These are phyloP conservation scores for Phialophora expanda DNA, from an alignment of 2,329 filamentous ascomycete genomes.

Conservation along the genomic window DNA sequence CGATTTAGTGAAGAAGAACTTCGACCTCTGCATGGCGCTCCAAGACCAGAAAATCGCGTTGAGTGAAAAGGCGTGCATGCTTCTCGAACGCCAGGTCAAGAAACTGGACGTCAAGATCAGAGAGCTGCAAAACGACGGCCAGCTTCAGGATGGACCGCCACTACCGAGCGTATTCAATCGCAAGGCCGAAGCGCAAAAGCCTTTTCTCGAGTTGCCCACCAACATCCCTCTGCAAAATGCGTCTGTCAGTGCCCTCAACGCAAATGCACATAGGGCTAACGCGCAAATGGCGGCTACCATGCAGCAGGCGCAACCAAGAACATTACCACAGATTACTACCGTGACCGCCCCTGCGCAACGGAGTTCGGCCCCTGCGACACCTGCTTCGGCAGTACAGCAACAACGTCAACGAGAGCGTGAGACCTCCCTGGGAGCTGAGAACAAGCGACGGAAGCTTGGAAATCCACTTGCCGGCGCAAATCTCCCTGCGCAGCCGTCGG, in stretches of 20 bases:
- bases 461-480: slow-evolving; percentile 42
- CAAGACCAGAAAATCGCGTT: slow-evolving; percentile 68
- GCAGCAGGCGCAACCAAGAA: slow-evolving; percentile 40
- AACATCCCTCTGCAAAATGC: slow-evolving; percentile 60
- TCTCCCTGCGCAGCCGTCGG: slow-evolving; percentile 60
- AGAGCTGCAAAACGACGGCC: slow-evolving; percentile 63
- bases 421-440: slow-evolving; percentile 61
- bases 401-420: slow-evolving; percentile 57
- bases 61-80: slow-evolving; percentile 63
- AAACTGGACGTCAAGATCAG: slow-evolving; percentile 66
- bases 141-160: slow-evolving; percentile 63
- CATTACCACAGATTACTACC: slow-evolving; percentile 41
- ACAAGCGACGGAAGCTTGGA: slow-evolving; percentile 64
- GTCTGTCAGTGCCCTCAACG: slow-evolving; percentile 61
- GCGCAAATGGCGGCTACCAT: slow-evolving; percentile 50
- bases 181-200: slow-evolving; percentile 54
- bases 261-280: slow-evolving; percentile 58
- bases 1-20: slow-evolving; percentile 62
- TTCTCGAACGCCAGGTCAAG: slow-evolving; percentile 69
- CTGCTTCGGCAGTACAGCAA: slow-evolving; percentile 44
- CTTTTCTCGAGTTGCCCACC: slow-evolving; percentile 56
- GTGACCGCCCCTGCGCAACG: slow-evolving; percentile 38
- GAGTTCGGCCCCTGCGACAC: slow-evolving; percentile 54
- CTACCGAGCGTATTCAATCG: slow-evolving; percentile 64
- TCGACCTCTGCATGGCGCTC: slow-evolving; percentile 61